Evolutionary conservation across 2,329 filamentous ascomycete species (phyloP), one percentile per base, ranked within the genome.

Genomic region (Nothopassalora personata): DNA sequence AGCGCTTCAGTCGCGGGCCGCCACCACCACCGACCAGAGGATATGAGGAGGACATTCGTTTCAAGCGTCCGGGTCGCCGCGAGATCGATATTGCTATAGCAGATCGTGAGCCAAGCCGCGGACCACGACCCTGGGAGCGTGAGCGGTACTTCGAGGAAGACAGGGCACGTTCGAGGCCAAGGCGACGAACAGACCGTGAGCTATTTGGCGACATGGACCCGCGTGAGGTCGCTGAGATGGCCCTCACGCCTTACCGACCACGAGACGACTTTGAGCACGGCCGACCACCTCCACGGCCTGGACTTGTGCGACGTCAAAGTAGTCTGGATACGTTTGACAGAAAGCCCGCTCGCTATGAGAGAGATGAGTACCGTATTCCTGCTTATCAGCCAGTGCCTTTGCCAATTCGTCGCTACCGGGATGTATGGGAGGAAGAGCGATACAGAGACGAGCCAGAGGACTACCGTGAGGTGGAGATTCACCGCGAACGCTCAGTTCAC

Each of bases 251-350:
- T 54, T 84, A 81, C 66, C 82, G 58, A 18, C 51, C 39, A 13
- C 60, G 67, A 33, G 79, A 80, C 58, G 85, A 87, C 63, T 77
- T 79, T 33, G 82, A 85, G 56, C 72, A 80, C 53, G 80, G 81
- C 60, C 52, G 56, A 55, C 50, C 82, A 81, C 77, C 78, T 49
- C 80, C 81, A 34, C 82, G 88, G 49, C 91, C 91, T 1, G 80
- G 80, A 31, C 81, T 92, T 63, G 70, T 94, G 53, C 84, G 92
- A 59, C 85, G 92, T 47, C 91, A 96, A 73, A 96, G 91, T 13
- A 96, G 91, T 54, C 80, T 96, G 43, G 92, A 96, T 73, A 96
- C 89, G 0, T 96, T 91, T 71, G 92, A 97, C 74, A 86, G 91
- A 52, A 85, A 85, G 30, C 87, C 89, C 1, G 67, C 80, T 33